These are phyloP conservation scores for Canna indica DNA, from an alignment of 176 grass and related monocot species.

Conservation along the genomic window DNA sequence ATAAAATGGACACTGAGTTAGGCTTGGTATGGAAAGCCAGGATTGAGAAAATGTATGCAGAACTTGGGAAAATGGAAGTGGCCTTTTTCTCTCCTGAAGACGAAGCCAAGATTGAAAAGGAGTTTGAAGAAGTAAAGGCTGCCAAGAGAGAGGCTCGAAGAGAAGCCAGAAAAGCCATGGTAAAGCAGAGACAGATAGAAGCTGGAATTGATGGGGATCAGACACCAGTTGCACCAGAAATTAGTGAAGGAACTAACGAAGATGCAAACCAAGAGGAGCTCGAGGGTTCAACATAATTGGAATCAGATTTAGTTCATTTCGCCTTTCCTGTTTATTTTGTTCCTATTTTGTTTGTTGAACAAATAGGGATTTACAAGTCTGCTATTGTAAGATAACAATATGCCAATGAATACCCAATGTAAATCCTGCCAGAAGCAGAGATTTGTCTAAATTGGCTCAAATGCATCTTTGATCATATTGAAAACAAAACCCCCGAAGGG, in stretches of 20 bases:
- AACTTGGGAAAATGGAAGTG: conserved; percentile 54
- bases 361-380: neutral
- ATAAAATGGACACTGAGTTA: conserved; percentile 86
- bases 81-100: conserved; percentile 72
- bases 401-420: neutral
- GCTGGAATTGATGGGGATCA: conserved; percentile 14
- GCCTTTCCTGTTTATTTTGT: neutral
- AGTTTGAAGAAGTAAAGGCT: conserved; percentile 38
- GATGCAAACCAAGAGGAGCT: neutral
- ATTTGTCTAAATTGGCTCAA: neutral
- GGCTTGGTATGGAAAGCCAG: conserved; percentile 73
- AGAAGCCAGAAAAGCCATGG: conserved; percentile 42
- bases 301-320: neutral
- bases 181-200: conserved; percentile 43
- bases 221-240: neutral
- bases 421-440: neutral
- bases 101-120: conserved; percentile 54
- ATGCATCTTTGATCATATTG: neutral
- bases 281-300: neutral
- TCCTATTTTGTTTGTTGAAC: neutral
- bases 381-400: neutral
- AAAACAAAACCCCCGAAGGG: neutral
- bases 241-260: neutral
- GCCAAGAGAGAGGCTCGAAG: conserved; percentile 39
- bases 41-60: conserved; percentile 88